Evolutionary conservation across 257 asterid genomes (phyloP), one percentile per base, ranked within the genome.

Genomic region (Petunia secreta): DNA sequence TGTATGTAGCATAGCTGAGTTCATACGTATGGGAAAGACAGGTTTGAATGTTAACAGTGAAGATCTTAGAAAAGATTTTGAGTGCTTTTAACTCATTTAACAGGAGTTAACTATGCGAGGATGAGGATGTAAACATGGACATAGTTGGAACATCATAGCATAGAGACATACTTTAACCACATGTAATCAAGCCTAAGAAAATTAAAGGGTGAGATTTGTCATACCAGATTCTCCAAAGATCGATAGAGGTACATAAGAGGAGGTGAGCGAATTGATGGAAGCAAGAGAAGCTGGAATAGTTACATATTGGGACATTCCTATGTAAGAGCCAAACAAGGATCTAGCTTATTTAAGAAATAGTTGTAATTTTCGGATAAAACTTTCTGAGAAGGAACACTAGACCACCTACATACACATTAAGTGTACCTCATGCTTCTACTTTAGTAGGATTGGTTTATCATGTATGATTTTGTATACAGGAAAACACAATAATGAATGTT

Each of bases 391-490:
- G 97, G 81, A 95, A 95, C 68, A 85, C 91, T 82, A 92, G 97
- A 87, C 86, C 90, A 62, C 87, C 98, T 7, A 86, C 88, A 0
- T 85, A 85, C 87, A 95, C 93, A 71, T 80, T 91, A 75, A 87
- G 86, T 75, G 85, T 89, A 63, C 95, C 98, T 39, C 98, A 92
- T 89, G 91, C 98, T 79, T 95, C 98, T 36, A 95, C 98, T 0
- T 85, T 95, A 66, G 98, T 95, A 78, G 98, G 98, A 77, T 91
- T 93, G 98, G 95, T 92, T n/a, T 93, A 92, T 82, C 86, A 89
- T 86, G 82, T 94, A 78, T 94, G 93, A 91, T 40, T 58, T 66
- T 85, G 62, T 9, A 79, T 79, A 50, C 48, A 79, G 75, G 77
- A 38, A 43, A 25, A 15, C 69, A 50, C 46, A 25, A 52, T 58